Base-by-base conservation (phyloP, 2,329 filamentous ascomycete species). In the Exophiala sp. region DNA sequence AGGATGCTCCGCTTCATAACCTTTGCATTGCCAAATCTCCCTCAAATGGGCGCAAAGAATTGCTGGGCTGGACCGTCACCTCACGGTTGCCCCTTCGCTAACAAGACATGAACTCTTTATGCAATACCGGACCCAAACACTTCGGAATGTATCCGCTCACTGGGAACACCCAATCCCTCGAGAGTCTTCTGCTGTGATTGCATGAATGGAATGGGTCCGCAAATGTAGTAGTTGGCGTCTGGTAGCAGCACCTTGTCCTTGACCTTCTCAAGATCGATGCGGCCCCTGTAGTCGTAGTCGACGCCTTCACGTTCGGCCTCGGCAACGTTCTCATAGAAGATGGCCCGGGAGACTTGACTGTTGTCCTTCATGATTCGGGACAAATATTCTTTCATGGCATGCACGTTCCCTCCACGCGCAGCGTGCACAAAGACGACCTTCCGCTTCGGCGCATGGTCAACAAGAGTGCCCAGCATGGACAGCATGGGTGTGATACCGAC, bases 191-290 rank as follows among this genome's bases (percentile, higher is more conserved):
- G 63, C 36, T 64, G 61, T 2, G 55, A 52, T 16, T 64, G 56
- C 88, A 91, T 91, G 74, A 90, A 91, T 6, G 68, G 66, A 55
- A 78, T 76, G 0, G 88, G 87, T 0, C 88, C 88, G 65, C 88
- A 91, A 49, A 89, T 72, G 62, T 81, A 91, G 68, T 90, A 91
- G 64, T 84, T 75, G 0, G 88, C 76, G 40, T 70, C 70, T 1
- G 69, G 46, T n/a, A 91, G 71, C 42, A 81, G 73, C 0, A 70
- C 65, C 7, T 79, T 72, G 20, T 70, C 66, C 58, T 81, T 76
- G 35, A 89, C 66, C 50, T 74, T 76, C 32, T 72, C 69, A n/a
- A 91, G 67, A 53, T 83, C 75, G 12, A 88, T 70, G 6, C 81
- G 76, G 3, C 85, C 82, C 7, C 72, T 70, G 61, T 82, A 75